These are phyloP conservation scores for Elongisporangium prolatum DNA, from an alignment of 352 stramenopile genomes.

Conservation along the genomic window DNA sequence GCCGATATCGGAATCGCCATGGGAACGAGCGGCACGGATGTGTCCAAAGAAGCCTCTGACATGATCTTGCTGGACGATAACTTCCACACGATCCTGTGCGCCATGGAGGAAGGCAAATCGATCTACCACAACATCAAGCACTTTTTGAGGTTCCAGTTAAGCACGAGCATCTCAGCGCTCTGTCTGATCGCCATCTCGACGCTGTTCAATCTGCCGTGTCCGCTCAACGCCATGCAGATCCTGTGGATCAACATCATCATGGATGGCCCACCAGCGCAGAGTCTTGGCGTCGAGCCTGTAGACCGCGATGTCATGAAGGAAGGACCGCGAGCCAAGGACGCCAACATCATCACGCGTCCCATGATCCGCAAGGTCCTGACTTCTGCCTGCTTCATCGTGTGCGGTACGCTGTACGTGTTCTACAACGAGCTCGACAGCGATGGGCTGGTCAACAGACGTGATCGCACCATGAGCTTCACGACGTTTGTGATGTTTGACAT, in stretches of 20 bases:
- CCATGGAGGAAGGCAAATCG: constrained; percentile 93
- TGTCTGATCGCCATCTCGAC: constrained; percentile 72
- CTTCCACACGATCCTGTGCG: constrained; percentile 94
- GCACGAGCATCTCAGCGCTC: constrained; percentile 93
- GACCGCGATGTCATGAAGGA: constrained; percentile 83
- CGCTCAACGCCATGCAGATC: constrained; percentile 95
- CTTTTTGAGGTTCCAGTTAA: constrained; percentile 96
- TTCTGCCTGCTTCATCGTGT: constrained; percentile 73
- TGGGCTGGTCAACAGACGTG: constrained; percentile 87
- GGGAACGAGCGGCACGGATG: constrained; percentile 96
- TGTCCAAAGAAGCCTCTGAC: constrained; percentile 97
- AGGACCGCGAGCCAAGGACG: constrained; percentile 72
- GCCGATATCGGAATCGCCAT: constrained; percentile 97
- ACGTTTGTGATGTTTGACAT: constrained; percentile 99
- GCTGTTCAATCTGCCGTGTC: constrained; percentile 59
- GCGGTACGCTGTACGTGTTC: constrained; percentile 81
- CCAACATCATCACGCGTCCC: constrained; percentile 67
- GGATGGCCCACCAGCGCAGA: constrained; percentile 86
- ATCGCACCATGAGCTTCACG: constrained; percentile 98
- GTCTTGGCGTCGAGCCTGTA: constrained; percentile 83
- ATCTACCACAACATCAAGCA: constrained; percentile 97
- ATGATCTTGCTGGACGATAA: constrained; percentile 98
- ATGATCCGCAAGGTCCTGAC: constrained; percentile 69
- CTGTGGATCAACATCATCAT: constrained; percentile 99
- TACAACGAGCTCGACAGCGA: constrained; percentile 83